Conservation (phyloP, 2,329 filamentous ascomycete species). For the Diaporthe vexans region DNA sequence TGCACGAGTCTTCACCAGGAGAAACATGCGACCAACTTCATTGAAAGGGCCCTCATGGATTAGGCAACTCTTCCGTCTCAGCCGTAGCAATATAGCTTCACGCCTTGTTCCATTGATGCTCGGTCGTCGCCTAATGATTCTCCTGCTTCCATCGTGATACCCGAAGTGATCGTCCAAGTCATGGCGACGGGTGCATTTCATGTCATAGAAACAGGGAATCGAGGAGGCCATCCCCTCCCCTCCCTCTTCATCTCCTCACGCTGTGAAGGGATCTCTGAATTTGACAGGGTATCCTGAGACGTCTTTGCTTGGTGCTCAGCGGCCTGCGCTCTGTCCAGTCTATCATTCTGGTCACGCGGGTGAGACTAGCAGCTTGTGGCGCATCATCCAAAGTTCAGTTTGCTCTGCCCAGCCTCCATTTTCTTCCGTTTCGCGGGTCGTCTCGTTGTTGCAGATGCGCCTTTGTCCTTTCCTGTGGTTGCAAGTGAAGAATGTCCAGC, state of each 20-base stretch:
- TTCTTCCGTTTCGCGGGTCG: constrained; percentile 56
- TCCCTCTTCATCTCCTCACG: background rate
- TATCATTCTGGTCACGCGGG: background rate
- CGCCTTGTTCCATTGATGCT: background rate
- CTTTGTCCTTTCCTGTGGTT: constrained; percentile 51
- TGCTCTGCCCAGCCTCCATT: constrained; percentile 72
- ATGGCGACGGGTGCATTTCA: background rate
- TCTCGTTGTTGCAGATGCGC: constrained; percentile 56
- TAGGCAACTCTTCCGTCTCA: background rate
- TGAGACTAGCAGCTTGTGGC: constrained; percentile 33
- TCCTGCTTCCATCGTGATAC: constrained; percentile 24
- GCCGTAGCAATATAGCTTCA: background rate
- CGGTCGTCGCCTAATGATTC: background rate
- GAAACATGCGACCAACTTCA: background rate
- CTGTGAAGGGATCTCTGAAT: background rate
- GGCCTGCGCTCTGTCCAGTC: background rate
- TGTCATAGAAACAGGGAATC: background rate
- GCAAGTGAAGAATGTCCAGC: constrained; percentile 53
- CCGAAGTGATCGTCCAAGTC: background rate
- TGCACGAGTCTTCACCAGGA: background rate
- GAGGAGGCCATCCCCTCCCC: background rate
- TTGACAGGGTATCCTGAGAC: constrained; percentile 14
- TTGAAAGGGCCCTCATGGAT: background rate
- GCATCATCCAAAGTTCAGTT: constrained; percentile 70
- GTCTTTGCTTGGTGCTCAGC: background rate